These are phyloP conservation scores for Aspergillus ellipticus DNA, from an alignment of 495 filamentous ascomycete genomes.

Conservation along the genomic window DNA sequence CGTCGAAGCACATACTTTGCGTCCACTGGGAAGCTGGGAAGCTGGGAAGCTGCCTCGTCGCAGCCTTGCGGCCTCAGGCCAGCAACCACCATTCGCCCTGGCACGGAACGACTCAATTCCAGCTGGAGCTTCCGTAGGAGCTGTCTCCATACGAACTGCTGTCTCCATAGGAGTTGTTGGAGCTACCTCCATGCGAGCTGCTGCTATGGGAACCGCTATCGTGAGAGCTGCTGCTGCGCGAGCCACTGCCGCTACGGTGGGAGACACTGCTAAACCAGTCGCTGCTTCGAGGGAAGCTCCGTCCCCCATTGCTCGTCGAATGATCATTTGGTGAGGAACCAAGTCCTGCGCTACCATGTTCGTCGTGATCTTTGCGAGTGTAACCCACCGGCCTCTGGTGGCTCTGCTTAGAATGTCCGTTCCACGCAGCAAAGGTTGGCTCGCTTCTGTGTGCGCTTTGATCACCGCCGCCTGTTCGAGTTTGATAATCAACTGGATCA, in stretches of 20 bases:
- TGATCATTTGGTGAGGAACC: neutral
- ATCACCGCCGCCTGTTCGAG: neutral
- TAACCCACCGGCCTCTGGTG: too few species aligned
- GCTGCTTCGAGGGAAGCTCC: neutral
- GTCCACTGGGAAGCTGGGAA: too few species aligned
- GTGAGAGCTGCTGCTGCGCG: too few species aligned
- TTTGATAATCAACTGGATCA: neutral
- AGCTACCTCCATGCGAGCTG: neutral
- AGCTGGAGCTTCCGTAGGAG: neutral
- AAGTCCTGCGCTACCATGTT: neutral
- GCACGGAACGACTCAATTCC: too few species aligned
- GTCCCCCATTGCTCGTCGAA: neutral
- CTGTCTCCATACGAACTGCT: neutral
- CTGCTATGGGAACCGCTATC: neutral
- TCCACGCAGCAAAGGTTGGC: neutral
- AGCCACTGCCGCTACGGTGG: too few species aligned
- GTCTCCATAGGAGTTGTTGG: too few species aligned
- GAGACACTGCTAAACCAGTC: too few species aligned
- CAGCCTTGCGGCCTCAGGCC: too few species aligned
- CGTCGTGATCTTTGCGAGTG: too few species aligned
- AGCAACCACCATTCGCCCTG: too few species aligned
- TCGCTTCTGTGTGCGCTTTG: neutral
- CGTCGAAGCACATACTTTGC: too few species aligned
- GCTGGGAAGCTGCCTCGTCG: too few species aligned
- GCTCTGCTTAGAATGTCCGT: conserved; percentile 8